Percentiles rank a stretch among this genome's conserved stretches.
These are phyloP conservation scores for Laguncularia racemosa DNA, from an alignment of 345 rosid genomes.

Conservation along the genomic window DNA sequence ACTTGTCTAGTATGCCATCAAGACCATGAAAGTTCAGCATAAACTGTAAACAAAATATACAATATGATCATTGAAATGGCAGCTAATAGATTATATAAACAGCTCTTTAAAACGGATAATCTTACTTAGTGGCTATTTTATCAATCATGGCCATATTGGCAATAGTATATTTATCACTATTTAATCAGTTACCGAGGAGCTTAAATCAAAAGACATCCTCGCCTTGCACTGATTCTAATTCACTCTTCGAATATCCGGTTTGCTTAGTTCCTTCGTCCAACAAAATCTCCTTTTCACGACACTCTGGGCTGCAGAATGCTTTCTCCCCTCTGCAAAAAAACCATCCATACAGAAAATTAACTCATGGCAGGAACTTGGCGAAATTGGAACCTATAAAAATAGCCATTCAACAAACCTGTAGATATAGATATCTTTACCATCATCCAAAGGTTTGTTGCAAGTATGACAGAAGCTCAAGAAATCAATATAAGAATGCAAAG, in stretches of 20 bases:
- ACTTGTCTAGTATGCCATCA: conserved; percentile 13
- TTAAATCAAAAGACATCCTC: conserved; percentile 21
- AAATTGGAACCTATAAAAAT: background rate
- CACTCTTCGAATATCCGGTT: conserved; percentile 15
- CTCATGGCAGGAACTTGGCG: background rate
- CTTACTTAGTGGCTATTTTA: conserved; percentile 19
- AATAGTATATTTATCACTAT: background rate
- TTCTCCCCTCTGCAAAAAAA: conserved; percentile 64
- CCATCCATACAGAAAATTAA: background rate
- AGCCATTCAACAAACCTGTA: conserved; percentile 51
- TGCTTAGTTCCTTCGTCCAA: conserved; percentile 40
- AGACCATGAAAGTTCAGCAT: conserved; percentile 26
- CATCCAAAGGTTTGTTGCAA: conserved; percentile 63
- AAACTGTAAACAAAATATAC: conserved; percentile 27
- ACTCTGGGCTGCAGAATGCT: conserved; percentile 68
- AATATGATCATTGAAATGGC: conserved; percentile 70
- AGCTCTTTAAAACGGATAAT: conserved; percentile 63
- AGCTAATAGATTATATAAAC: conserved; percentile 49
- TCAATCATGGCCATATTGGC: conserved; percentile 27
- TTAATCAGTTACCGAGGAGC: conserved; percentile 15
- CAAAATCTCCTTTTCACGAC: conserved; percentile 63
- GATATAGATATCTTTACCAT: conserved; percentile 65
- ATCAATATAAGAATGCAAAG: conserved; percentile 21
- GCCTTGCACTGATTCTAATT: conserved; percentile 23
- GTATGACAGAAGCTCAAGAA: conserved; percentile 63